Base-by-base conservation (phyloP, 805 yeast genomes). In the Candida glaebosa region DNA sequence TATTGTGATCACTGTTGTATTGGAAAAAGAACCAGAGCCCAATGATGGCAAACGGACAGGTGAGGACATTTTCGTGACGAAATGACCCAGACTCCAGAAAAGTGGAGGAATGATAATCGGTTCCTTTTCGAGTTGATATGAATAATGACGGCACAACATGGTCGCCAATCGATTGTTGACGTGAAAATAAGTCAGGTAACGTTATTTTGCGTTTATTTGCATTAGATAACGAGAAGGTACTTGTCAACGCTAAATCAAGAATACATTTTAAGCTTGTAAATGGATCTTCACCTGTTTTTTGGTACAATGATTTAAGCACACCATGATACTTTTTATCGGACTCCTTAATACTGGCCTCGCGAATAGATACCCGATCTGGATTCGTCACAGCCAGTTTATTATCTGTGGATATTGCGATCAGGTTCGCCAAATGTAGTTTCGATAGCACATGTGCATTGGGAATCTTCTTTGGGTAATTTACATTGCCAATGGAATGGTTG, bases 31-130 rank as follows among this genome's bases (percentile, higher is more conserved):
- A 34, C 37, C 37, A 34, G 8, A 34, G 15, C 4, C 37, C 37
- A 7, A 34, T 9, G 6, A 34, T 34, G 10, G 37, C n/a, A 34
- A 34, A 34, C 12, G 37, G 37, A 14, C 37, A 34, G 24, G 16
- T 34, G 4, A 34, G n/a, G 12, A 34, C n/a, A 19, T 20, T 34
- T 7, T 12, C 10, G 22, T 34, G 37, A 7, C 37, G 37, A 8
- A 19, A 19, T 7, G 25, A 17, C 4, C 37, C 37, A 18, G 7
- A 12, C 15, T 34, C 37, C 24, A 19, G 15, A 18, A 18, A 34
- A 12, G 24, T 18, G 20, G 37, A 25, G 20, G 16, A 19, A 12
- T 17, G 16, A 14, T 10, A 12, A 18, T 18, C 22, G 12, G 8
- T n/a, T 12, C 37, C 37, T n/a, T 19, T 17, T 26, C 37, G 12